Evolutionary conservation across 352 stramenopile species (phyloP), one percentile per base, ranked within the genome.

Genomic region (Phytophthora europaea): DNA sequence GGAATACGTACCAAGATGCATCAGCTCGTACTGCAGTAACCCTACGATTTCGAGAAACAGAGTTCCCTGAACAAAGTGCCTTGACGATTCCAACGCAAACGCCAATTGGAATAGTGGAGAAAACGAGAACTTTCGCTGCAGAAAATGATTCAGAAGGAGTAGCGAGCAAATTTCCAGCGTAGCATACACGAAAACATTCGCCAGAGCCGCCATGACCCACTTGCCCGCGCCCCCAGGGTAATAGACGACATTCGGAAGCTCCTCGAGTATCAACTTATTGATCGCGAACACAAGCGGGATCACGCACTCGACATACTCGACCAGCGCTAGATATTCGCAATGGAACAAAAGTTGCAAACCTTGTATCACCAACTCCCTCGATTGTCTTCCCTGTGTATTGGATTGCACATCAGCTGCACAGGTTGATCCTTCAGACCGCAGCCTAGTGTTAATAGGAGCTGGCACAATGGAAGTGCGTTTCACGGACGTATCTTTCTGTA

Each of bases 251-350:
- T 75, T 75, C 6, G 78, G 78, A 16, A 85, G 56, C 8, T 76
- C 15, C 38, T 67, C 62, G 6, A 87, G 59, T 53, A 78, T 53
- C 18, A 73, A n/a, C 40, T 76, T 69, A 56, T 83, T 81, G 4
- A 67, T 5, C 3, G 63, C 66, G 57, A 76, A 83, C 5, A 76
- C 54, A 8, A 72, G 61, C 6, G 76, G 76, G 13, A 80, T 61
- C 31, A 78, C 61, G 31, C 67, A 80, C 53, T 80, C 72, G 48
- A 83, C 59, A 53, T 83, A 83, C 64, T 83, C 50, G 50, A 56
- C 50, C 15, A 56, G 9, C 6, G 26, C 50, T 9, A 56, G 50
- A 36, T 56, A 56, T 66, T 80, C 76, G 48, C 67, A 73, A 8
- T 54, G 62, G 58, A 76, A 83, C 1, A 80, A 57, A 45, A 78